A percentile compares a stretch with the other conserved stretches of the same genome.
Conservation (phyloP, 768 basidiomycete genomes). For the Dictyophora rubrovolvata region DNA sequence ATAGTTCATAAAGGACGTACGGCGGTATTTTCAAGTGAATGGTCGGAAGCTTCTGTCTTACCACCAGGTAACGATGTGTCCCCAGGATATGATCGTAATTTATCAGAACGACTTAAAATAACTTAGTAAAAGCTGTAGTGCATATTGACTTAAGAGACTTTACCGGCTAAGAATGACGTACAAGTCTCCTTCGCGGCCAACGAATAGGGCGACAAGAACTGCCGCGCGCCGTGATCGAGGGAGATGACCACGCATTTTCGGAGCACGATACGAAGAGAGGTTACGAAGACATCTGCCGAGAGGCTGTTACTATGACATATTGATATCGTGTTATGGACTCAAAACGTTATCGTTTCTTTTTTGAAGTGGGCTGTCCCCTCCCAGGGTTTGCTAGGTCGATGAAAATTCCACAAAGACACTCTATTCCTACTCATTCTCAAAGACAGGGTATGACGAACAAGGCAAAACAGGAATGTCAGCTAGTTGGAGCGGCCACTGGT, state of each 20-base stretch:
- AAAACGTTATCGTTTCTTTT: background rate
- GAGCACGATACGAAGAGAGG: constrained; percentile 38
- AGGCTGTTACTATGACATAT: background rate
- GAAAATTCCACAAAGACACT: background rate
- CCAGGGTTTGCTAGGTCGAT: background rate
- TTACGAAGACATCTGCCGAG: constrained; percentile 44
- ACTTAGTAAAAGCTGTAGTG: background rate
- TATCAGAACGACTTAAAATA: constrained; percentile 52
- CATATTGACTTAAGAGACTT: constrained; percentile 20
- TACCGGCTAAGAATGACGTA: constrained; percentile 80
- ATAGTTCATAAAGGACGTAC: constrained; percentile 32
- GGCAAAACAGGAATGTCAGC: too few relatives aligned
- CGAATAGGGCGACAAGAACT: constrained; percentile 76
- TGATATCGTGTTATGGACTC: background rate
- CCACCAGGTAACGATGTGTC: constrained; percentile 88
- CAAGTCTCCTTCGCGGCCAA: constrained; percentile 73
- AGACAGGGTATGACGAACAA: background rate
- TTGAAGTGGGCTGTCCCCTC: background rate
- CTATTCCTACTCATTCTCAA: background rate
- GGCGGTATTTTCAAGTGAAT: constrained; percentile 67
- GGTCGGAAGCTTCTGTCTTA: constrained; percentile 60
- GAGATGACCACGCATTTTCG: constrained; percentile 26
- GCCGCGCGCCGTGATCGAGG: constrained; percentile 59
- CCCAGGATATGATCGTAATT: constrained; percentile 67
- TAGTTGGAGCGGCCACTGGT: background rate